These are phyloP conservation scores for Zoysia matrella DNA, from an alignment of 202 grass and related monocot genomes.

Conservation along the genomic window DNA sequence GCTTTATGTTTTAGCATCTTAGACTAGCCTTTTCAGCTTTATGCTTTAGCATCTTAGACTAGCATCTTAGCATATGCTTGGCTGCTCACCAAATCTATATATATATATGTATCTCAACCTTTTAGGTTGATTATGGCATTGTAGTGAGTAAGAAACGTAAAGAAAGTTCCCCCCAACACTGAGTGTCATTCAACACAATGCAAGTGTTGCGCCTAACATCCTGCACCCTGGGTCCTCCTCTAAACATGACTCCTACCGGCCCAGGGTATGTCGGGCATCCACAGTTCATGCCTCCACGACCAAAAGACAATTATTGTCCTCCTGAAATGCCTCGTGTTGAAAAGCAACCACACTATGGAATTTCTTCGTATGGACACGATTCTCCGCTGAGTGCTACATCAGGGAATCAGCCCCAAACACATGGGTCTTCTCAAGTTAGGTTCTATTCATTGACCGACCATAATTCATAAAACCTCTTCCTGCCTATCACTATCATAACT, in stretches of 20 bases:
- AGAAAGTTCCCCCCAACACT: too few relatives aligned
- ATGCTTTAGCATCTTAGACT: too few relatives aligned
- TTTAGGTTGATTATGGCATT: too few relatives aligned
- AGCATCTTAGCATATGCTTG: too few relatives aligned
- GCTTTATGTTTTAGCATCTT: too few relatives aligned
- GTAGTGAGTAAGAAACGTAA: too few relatives aligned
- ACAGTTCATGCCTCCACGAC: slow-evolving; percentile 75
- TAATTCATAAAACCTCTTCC: slow-evolving; percentile 25
- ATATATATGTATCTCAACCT: too few relatives aligned
- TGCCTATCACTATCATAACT: slow-evolving; percentile 1
- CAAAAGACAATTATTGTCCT: slow-evolving; percentile 81
- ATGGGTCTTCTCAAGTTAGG: slow-evolving; percentile 73
- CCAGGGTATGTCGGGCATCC: slow-evolving; percentile 72
- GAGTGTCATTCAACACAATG: too few relatives aligned
- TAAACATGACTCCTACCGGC: slow-evolving; percentile 61
- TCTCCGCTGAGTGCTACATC: slow-evolving; percentile 46
- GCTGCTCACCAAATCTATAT: too few relatives aligned
- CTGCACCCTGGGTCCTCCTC: slow-evolving; percentile 76
- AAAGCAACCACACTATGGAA: slow-evolving; percentile 81
- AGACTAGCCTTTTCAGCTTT: too few relatives aligned
- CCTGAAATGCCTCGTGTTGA: slow-evolving; percentile 69
- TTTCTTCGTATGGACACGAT: slow-evolving; percentile 83
- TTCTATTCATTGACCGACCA: slow-evolving; percentile 29
- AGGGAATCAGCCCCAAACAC: slow-evolving; percentile 66
- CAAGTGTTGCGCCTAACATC: too few relatives aligned